Conservation (phyloP, 495 filamentous ascomycete genomes). For the Cercophora samala region DNA sequence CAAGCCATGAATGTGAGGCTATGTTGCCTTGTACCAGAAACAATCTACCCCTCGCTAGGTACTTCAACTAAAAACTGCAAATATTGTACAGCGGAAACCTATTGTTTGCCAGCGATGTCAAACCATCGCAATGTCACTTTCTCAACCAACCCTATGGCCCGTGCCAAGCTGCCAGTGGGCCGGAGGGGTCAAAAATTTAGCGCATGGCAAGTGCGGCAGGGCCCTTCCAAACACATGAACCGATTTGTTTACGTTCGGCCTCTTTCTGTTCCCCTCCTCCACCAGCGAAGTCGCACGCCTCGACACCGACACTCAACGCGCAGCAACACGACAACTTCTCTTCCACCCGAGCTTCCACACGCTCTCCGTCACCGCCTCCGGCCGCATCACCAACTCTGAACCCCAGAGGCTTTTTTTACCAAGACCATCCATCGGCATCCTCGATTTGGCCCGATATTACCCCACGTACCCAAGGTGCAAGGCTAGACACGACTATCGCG, state of each 20-base stretch:
- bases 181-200: slow-evolving; percentile 20
- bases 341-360: not conserved
- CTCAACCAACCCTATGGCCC: slow-evolving; percentile 9
- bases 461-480: not conserved
- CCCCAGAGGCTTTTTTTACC: not conserved
- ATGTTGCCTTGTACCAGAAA: too few relatives aligned
- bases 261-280: slow-evolving; percentile 16
- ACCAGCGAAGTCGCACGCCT: slow-evolving; percentile 7
- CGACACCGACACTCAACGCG: slow-evolving; percentile 7
- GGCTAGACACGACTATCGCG: slow-evolving; percentile 5
- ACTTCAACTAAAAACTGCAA: too few relatives aligned
- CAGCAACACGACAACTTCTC: not conserved
- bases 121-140: not conserved
- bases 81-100: not conserved
- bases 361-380: not conserved
- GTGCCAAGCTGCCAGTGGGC: slow-evolving; percentile 12
- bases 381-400: not conserved
- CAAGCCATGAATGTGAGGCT: not conserved
- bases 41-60: too few relatives aligned
- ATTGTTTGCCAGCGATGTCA: not conserved
- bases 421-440: not conserved
- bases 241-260: slow-evolving; percentile 27
- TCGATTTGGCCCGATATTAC: not conserved
- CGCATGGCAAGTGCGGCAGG: slow-evolving; percentile 18
- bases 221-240: slow-evolving; percentile 10